Evolutionary conservation across 2,329 filamentous ascomycete genomes (phyloP).

Genomic region (Berkeleyomyces basicola): DNA sequence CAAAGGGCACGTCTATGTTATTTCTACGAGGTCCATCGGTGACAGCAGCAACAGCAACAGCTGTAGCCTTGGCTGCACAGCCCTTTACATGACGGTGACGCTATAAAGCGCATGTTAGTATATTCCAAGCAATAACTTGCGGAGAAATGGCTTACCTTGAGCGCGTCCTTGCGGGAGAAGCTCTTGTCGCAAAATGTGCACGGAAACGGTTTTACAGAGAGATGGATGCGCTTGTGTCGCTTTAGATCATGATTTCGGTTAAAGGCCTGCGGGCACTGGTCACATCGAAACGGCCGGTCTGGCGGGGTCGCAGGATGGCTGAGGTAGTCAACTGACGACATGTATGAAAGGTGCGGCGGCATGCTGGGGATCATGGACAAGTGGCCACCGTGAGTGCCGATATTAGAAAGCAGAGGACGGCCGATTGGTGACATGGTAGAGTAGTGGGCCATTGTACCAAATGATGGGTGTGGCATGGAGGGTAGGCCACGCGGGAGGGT

Average conservation of each 20-base stretch:
- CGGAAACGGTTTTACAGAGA: conserved; percentile 90
- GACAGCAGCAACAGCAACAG: conserved; percentile 15
- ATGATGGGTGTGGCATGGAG: neutral
- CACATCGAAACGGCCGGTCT: conserved; percentile 87
- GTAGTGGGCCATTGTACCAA: neutral
- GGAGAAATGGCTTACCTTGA: conserved; percentile 53
- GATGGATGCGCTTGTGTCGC: conserved; percentile 84
- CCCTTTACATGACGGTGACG: conserved; percentile 49
- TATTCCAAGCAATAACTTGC: neutral
- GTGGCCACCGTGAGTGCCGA: conserved; percentile 54
- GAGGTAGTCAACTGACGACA: conserved; percentile 35
- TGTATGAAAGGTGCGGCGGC: conserved; percentile 21
- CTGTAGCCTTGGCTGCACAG: conserved; percentile 28
- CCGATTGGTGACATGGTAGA: conserved; percentile 1
- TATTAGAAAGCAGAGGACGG: conserved; percentile 63
- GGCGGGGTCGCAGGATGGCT: conserved; percentile 25
- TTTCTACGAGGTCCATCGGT: conserved; percentile 12
- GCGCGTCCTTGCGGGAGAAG: conserved; percentile 88
- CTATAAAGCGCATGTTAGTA: conserved; percentile 20
- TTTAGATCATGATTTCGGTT: conserved; percentile 95
- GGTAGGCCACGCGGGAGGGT: conserved; percentile 1
- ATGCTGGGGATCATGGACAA: conserved; percentile 51
- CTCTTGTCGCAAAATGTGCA: conserved; percentile 88
- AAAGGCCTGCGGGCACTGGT: conserved; percentile 82
- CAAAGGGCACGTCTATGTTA: neutral